Evolutionary conservation across 2,329 filamentous ascomycete species (phyloP).

Genomic region (Chrysoporthe puriensis): DNA sequence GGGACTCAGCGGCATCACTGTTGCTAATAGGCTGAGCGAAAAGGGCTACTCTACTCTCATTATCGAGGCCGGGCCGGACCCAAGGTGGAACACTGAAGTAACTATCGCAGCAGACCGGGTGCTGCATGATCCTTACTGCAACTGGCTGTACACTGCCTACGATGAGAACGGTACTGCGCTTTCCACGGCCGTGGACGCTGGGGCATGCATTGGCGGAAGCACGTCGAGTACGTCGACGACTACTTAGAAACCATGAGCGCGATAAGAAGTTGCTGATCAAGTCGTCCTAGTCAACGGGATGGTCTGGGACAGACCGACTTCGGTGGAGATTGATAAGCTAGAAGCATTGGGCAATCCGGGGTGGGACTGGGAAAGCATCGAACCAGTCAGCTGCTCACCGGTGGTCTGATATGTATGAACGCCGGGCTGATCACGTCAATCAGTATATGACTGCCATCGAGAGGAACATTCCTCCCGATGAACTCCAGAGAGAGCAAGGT

Average conservation of each 20-base stretch:
- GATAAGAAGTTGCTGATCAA: not conserved
- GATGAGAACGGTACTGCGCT: conserved; percentile 30
- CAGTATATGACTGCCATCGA: conserved; percentile 31
- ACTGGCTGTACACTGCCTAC: conserved; percentile 32
- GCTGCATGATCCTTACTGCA: conserved; percentile 31
- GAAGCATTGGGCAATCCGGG: conserved; percentile 29
- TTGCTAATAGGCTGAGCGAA: conserved; percentile 30
- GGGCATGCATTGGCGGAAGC: conserved; percentile 34
- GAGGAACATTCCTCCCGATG: conserved; percentile 31
- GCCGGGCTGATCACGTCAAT: not conserved
- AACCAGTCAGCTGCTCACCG: conserved; percentile 9
- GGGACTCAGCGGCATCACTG: conserved; percentile 23
- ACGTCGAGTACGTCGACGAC: conserved; percentile 31
- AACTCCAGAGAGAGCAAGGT: conserved; percentile 30
- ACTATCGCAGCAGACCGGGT: conserved; percentile 28
- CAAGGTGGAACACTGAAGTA: conserved; percentile 31
- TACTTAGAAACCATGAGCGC: not conserved
- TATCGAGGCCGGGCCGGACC: conserved; percentile 34
- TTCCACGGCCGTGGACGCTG: conserved; percentile 29
- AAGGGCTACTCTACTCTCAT: conserved; percentile 32
- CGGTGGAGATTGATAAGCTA: conserved; percentile 32
- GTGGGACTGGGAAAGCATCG: conserved; percentile 27
- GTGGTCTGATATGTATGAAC: not conserved
- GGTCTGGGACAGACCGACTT: conserved; percentile 34
- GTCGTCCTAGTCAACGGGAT: conserved; percentile 32